Percentiles rank a stretch among this genome's conserved stretches.
phyloP scores from a whole-genome alignment of 106 monocot genomes.

The Dioscorea alata region DNA sequence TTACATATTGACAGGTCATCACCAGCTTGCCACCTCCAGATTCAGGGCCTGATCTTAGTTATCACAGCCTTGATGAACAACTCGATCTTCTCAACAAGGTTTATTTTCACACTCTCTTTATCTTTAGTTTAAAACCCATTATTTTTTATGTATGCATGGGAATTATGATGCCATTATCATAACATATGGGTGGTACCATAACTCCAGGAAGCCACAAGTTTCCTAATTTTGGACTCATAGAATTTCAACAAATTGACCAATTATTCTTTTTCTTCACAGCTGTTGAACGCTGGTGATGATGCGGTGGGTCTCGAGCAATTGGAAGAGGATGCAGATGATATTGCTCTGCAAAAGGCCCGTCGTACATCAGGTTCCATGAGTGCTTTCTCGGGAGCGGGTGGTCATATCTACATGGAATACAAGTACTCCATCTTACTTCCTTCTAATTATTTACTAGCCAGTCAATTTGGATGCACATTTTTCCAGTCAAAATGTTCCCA shows the following conservation, averaged over 20 bases:
- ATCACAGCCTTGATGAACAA: slow-evolving; percentile 61
- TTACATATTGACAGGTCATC: slow-evolving; percentile 48
- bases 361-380: slow-evolving; percentile 85
- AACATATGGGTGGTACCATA: too few relatives aligned
- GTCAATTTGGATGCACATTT: neutral
- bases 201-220: too few relatives aligned
- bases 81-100: slow-evolving; percentile 83
- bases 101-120: neutral
- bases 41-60: slow-evolving; percentile 62
- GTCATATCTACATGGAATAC: slow-evolving; percentile 97
- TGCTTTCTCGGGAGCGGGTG: slow-evolving; percentile 74
- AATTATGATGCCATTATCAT: neutral
- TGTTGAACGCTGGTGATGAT: slow-evolving; percentile 84
- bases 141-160: neutral
- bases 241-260: too few relatives aligned
- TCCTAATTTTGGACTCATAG: too few relatives aligned
- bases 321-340: slow-evolving; percentile 90
- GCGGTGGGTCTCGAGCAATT: slow-evolving; percentile 80
- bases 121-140: neutral
- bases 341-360: slow-evolving; percentile 64
- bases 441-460: neutral
- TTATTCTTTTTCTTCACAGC: slow-evolving; percentile 17
- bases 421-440: slow-evolving; percentile 28
- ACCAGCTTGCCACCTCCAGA: slow-evolving; percentile 88
- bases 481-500: neutral